Evolutionary conservation across 2,329 filamentous ascomycete genomes (phyloP).

Genomic region (Cercospora sp.): DNA sequence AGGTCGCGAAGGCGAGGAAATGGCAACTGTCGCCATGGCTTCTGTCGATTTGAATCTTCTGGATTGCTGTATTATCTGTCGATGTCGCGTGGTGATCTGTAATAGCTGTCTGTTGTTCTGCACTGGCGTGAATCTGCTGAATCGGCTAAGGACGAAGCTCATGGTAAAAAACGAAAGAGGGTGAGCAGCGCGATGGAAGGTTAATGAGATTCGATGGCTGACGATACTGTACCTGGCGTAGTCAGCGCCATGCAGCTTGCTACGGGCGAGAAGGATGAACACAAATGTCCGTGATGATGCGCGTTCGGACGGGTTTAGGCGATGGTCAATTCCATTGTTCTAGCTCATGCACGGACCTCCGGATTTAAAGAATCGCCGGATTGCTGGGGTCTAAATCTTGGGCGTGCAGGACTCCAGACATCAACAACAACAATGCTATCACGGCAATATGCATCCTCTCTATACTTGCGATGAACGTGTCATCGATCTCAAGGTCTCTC

Average conservation of each 20-base stretch:
- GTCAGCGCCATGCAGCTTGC: not conserved
- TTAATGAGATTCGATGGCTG: not conserved
- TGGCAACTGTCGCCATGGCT: slow-evolving; percentile 18
- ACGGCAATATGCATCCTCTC: not conserved
- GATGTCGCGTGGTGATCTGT: not conserved
- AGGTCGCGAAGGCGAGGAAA: slow-evolving; percentile 42
- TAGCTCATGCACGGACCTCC: not conserved
- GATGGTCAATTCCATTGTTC: not conserved
- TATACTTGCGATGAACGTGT: not conserved
- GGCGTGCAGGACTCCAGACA: not conserved
- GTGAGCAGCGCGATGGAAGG: not conserved
- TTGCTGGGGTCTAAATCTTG: not conserved
- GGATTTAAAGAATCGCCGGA: not conserved
- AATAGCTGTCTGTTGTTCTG: not conserved
- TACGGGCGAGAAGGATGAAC: not conserved
- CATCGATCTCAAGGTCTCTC: not conserved
- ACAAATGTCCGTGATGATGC: not conserved
- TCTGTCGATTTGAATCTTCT: not conserved
- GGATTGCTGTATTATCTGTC: not conserved
- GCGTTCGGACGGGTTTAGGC: not conserved
- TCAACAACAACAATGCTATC: not conserved
- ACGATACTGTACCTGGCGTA: slow-evolving; percentile 5
- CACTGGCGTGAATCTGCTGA: not conserved
- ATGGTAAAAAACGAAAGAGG: slow-evolving; percentile 1
- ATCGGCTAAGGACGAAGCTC: slow-evolving; percentile 10